These are phyloP conservation scores for Gillenia trifoliata DNA, from an alignment of 306 rosid genomes.

Conservation along the genomic window DNA sequence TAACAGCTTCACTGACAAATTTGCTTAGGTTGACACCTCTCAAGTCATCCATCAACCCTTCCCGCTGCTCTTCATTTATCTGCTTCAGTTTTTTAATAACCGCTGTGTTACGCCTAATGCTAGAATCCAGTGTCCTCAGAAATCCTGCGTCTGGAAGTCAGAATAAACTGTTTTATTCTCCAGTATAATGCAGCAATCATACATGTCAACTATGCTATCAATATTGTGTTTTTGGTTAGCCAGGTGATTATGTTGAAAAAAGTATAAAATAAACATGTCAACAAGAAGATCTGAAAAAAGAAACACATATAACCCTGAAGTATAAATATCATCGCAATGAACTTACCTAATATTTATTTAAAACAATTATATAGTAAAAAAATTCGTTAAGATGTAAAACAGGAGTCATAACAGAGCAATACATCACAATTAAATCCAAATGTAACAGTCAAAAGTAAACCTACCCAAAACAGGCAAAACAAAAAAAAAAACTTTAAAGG, in stretches of 20 bases:
- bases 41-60: constrained; percentile 80
- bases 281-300: not conserved
- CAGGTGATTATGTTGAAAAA: not conserved
- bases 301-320: not conserved
- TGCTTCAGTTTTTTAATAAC: constrained; percentile 94
- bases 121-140: constrained; percentile 89
- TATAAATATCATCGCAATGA: not conserved
- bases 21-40: constrained; percentile 88
- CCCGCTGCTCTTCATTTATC: constrained; percentile 95
- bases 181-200: not conserved
- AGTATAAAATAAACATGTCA: not conserved
- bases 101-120: constrained; percentile 94
- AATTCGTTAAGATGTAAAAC: not conserved
- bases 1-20: constrained; percentile 97
- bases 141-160: constrained; percentile 66
- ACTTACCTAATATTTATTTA: not conserved
- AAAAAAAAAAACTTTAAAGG: not conserved
- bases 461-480: not conserved
- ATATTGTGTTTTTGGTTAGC: not conserved
- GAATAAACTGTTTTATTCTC: constrained; percentile 15
- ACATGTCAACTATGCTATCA: not conserved
- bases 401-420: not conserved
- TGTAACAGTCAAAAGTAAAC: not conserved
- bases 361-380: not conserved
- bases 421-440: not conserved